Conservation (phyloP, 2,329 filamentous ascomycete genomes). For the Torrubiella hemipterigena region DNA sequence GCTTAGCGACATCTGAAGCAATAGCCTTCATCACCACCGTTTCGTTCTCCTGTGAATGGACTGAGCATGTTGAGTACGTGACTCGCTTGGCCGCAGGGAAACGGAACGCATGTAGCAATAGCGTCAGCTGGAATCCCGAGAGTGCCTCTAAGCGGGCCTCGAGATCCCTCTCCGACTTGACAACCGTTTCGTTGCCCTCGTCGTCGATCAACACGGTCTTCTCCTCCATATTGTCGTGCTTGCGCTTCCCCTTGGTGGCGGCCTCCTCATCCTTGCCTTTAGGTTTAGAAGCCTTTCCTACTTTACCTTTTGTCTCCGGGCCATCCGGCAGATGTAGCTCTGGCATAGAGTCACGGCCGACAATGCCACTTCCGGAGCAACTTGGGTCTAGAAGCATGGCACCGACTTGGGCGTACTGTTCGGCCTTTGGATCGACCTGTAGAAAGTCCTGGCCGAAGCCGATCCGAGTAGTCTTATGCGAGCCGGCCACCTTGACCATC, state of each 20-base stretch:
- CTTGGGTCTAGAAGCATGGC: conserved; percentile 83
- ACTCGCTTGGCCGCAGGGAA: conserved; percentile 68
- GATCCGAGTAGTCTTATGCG: conserved; percentile 52
- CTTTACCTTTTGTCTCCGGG: conserved; percentile 8
- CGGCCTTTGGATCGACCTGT: conserved; percentile 52
- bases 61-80: conserved; percentile 88
- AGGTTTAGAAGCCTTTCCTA: conserved; percentile 4
- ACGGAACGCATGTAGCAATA: conserved; percentile 72
- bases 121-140: conserved; percentile 67
- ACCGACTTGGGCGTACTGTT: conserved; percentile 57
- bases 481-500: conserved; percentile 74
- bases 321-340: conserved; percentile 45
- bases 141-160: conserved; percentile 58
- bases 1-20: conserved; percentile 49
- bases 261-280: conserved; percentile 4
- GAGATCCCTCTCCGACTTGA: conserved; percentile 44
- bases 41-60: conserved; percentile 84
- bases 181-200: conserved; percentile 41
- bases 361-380: conserved; percentile 90
- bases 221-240: conserved; percentile 24
- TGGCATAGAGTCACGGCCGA: conserved; percentile 73
- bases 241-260: conserved; percentile 25
- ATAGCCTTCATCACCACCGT: conserved; percentile 65
- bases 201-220: conserved; percentile 38
- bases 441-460: conserved; percentile 73